phyloP scores from a whole-genome alignment of 306 rosid species.

The Rosa lucieae region DNA sequence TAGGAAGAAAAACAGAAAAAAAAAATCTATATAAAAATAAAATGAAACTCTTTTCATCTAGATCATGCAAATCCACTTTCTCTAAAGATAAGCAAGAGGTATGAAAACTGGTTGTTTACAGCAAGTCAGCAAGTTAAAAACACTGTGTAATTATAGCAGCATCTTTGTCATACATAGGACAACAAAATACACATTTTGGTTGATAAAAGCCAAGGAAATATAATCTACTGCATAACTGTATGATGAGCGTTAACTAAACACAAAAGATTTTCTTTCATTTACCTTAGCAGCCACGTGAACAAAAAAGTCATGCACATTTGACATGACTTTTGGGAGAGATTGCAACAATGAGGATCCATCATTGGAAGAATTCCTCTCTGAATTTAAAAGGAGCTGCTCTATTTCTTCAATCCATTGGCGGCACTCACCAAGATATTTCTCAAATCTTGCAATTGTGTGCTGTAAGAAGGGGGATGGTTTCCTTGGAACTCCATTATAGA shows the following conservation, averaged over 20 bases:
- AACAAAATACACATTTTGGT: not conserved
- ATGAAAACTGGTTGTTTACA: not conserved
- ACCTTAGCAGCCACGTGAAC: conserved; percentile 98
- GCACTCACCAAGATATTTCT: conserved; percentile 78
- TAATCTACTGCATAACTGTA: not conserved
- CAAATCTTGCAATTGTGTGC: conserved; percentile 86
- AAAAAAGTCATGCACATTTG: conserved; percentile 91
- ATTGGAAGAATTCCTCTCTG: conserved; percentile 58
- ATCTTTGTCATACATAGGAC: not conserved
- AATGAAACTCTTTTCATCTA: not conserved
- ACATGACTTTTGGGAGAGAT: conserved; percentile 94
- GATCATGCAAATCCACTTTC: conserved; percentile 4
- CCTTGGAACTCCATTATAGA: conserved; percentile 88
- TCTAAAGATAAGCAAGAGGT: not conserved
- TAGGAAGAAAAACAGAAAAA: not conserved
- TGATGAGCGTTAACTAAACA: conserved; percentile 9
- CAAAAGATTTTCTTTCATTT: conserved; percentile 20
- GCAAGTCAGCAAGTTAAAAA: not conserved
- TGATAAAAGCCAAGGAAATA: not conserved
- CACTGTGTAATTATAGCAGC: not conserved
- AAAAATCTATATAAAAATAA: not conserved
- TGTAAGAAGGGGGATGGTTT: conserved; percentile 91
- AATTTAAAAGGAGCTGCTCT: conserved; percentile 80
- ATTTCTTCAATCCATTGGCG: conserved; percentile 92
- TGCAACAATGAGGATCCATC: conserved; percentile 64